Conservation (phyloP, 2,329 filamentous ascomycete species). For the Dactylonectria macrodidyma region DNA sequence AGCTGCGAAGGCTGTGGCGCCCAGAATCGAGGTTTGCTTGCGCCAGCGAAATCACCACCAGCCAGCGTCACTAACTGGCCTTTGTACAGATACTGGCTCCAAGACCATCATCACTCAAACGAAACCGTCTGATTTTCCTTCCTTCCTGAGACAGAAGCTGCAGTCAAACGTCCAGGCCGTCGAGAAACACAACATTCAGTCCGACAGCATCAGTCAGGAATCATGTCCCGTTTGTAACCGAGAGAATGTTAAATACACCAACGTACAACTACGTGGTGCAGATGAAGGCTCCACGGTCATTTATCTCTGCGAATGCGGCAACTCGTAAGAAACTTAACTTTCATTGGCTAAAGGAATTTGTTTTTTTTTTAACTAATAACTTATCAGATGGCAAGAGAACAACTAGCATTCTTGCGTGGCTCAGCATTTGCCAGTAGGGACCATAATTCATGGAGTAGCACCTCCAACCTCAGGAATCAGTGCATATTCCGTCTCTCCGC, state of each 20-base stretch:
- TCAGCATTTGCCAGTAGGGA: constrained; percentile 34
- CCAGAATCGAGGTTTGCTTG: constrained; percentile 80
- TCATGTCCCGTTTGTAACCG: constrained; percentile 86
- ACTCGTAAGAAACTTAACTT: constrained; percentile 71
- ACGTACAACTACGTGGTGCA: constrained; percentile 88
- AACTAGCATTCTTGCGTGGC: constrained; percentile 60
- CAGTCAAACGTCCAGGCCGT: constrained; percentile 87
- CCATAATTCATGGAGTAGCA: constrained; percentile 55
- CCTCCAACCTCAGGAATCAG: constrained; percentile 79
- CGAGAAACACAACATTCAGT: constrained; percentile 82
- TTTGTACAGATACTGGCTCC: constrained; percentile 75
- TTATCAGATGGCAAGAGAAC: constrained; percentile 69
- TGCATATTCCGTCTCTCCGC: constrained; percentile 90
- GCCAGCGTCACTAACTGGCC: constrained; percentile 31
- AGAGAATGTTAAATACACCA: constrained; percentile 87
- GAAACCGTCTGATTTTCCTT: constrained; percentile 93
- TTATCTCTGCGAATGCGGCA: constrained; percentile 88
- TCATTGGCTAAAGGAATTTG: constrained; percentile 32
- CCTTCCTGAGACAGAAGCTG: constrained; percentile 86
- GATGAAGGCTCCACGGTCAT: constrained; percentile 97
- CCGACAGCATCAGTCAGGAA: constrained; percentile 76
- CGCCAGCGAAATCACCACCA: constrained; percentile 4
- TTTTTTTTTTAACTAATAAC: constrained; percentile 44
- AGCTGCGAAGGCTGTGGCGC: constrained; percentile 90
- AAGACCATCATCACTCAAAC: constrained; percentile 86